Conservation (phyloP, 371 early-diverging fungal species). For the Chytridiales sp. region DNA sequence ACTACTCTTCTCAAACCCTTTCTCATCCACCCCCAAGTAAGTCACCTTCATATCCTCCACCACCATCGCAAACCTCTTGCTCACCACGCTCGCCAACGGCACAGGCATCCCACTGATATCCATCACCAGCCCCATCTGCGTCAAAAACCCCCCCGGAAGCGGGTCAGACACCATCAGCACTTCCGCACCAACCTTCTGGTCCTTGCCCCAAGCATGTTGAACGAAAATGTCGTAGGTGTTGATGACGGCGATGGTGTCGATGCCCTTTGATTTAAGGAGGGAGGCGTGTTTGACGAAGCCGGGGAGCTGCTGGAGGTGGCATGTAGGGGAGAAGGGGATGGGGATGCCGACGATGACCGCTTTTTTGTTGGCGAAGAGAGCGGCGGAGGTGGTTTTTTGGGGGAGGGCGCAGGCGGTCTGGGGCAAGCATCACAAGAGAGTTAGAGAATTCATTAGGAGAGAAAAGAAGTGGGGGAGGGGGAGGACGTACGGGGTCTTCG, state of each 20-base stretch:
- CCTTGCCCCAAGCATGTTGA: conserved; percentile 70
- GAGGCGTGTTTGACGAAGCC: conserved; percentile 63
- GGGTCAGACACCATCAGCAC: conserved; percentile 66
- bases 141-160: conserved; percentile 61
- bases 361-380: conserved; percentile 67
- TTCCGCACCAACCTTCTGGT: conserved; percentile 45
- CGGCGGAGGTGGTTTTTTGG: conserved; percentile 3
- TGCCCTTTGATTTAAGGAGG: conserved; percentile 61
- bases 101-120: conserved; percentile 43
- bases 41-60: conserved; percentile 64
- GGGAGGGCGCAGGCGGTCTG: conserved; percentile 25
- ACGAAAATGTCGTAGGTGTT: conserved; percentile 65
- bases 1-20: conserved; percentile 51
- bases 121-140: conserved; percentile 62
- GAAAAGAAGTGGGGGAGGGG: too few species aligned
- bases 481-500: too few species aligned
- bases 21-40: conserved; percentile 66
- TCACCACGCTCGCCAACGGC: conserved; percentile 17
- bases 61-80: conserved; percentile 68
- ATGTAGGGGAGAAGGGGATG: conserved; percentile 78
- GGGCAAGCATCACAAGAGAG: too few species aligned
- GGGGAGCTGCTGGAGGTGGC: conserved; percentile 64
- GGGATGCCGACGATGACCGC: conserved; percentile 80
- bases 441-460: too few species aligned
- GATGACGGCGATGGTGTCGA: conserved; percentile 65